Evolutionary conservation across 495 filamentous ascomycete species (phyloP).

Genomic region (Daldinia vernicosa): DNA sequence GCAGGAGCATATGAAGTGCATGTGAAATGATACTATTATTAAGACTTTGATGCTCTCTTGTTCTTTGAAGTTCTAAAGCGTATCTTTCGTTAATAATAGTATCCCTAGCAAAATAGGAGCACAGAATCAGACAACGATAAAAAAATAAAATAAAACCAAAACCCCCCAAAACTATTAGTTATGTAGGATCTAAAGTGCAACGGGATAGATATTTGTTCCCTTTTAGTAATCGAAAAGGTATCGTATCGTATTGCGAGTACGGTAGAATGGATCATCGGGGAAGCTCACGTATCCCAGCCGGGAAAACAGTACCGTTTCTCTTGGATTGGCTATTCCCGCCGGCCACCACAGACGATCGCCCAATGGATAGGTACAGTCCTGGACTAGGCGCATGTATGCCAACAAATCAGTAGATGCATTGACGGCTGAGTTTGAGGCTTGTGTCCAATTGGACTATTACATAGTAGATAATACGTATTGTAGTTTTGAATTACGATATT

Average conservation of each 20-base stretch:
- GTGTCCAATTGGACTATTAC: conserved; percentile 40
- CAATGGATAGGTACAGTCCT: conserved; percentile 34
- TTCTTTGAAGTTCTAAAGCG: neutral
- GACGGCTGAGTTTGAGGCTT: conserved; percentile 40
- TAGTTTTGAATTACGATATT: conserved; percentile 38
- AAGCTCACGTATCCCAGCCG: conserved; percentile 33
- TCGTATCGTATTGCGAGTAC: conserved; percentile 17
- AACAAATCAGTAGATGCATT: conserved; percentile 43
- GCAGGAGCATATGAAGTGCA: neutral
- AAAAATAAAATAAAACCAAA: neutral
- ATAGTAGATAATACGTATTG: conserved; percentile 26
- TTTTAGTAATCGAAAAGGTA: conserved; percentile 22
- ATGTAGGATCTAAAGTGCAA: conserved; percentile 10
- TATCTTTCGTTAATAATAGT: conserved; percentile 2
- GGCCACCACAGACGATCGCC: conserved; percentile 32
- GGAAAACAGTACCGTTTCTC: conserved; percentile 34
- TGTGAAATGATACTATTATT: conserved; percentile 8
- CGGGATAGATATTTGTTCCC: conserved; percentile 13
- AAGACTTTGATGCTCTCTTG: neutral
- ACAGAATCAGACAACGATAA: neutral
- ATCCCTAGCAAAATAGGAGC: neutral
- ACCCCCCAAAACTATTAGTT: neutral
- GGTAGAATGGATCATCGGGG: conserved; percentile 36
- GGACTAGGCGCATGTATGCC: conserved; percentile 39
- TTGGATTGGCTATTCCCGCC: conserved; percentile 36